A percentile compares a stretch with the other conserved stretches of the same genome.
These are phyloP conservation scores for Corchorus olitorius DNA, from an alignment of 345 rosid genomes.

Conservation along the genomic window DNA sequence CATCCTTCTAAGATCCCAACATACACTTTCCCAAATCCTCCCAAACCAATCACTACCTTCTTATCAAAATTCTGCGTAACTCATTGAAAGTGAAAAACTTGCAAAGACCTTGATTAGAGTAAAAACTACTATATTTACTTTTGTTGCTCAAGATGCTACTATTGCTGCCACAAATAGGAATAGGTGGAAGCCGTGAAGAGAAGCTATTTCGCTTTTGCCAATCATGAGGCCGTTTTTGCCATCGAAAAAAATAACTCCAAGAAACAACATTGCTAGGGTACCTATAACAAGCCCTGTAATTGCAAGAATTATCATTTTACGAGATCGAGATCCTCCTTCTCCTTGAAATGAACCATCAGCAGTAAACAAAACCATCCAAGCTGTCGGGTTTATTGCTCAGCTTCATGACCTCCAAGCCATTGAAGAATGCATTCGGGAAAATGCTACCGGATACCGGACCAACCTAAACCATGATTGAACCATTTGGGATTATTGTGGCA, in stretches of 20 bases:
- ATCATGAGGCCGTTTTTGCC: constrained; percentile 59
- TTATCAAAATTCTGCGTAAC: constrained; percentile 67
- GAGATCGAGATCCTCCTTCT: not conserved
- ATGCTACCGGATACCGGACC: constrained; percentile 53
- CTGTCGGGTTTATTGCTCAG: constrained; percentile 60
- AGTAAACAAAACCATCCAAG: constrained; percentile 48
- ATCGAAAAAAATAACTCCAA: constrained; percentile 46
- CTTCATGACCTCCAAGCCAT: constrained; percentile 81
- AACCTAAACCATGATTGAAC: constrained; percentile 61
- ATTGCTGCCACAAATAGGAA: constrained; percentile 52
- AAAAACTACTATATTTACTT: constrained; percentile 50
- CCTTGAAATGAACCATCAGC: constrained; percentile 41
- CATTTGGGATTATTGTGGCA: constrained; percentile 47
- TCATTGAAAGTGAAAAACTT: constrained; percentile 59
- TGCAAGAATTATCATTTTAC: constrained; percentile 52
- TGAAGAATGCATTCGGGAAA: constrained; percentile 59
- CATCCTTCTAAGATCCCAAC: constrained; percentile 70
- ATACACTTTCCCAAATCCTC: constrained; percentile 89
- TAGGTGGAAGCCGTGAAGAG: constrained; percentile 76
- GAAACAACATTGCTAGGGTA: constrained; percentile 44
- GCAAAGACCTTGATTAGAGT: constrained; percentile 66
- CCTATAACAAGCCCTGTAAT: constrained; percentile 56
- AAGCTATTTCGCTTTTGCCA: constrained; percentile 66
- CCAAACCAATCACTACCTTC: constrained; percentile 71
- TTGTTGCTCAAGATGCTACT: constrained; percentile 53